These are phyloP conservation scores for Blumeria hordei DNA, from an alignment of 2,329 filamentous ascomycete species.

Conservation along the genomic window DNA sequence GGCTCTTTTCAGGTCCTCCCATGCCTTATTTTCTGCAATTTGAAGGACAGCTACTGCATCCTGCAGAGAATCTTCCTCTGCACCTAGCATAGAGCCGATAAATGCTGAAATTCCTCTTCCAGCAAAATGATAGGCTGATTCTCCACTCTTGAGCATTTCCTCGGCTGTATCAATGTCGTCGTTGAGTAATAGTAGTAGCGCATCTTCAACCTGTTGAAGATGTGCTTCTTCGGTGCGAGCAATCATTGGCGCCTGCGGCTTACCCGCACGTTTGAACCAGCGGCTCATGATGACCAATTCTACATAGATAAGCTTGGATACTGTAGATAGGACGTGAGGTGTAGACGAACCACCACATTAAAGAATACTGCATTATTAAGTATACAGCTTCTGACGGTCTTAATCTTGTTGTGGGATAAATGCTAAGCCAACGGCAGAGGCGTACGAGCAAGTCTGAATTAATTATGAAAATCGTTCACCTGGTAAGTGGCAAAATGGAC, in stretches of 20 bases:
- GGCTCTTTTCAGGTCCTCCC: constrained; percentile 51
- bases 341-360: no score
- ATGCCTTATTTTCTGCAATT: constrained; percentile 53
- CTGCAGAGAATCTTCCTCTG: constrained; percentile 77
- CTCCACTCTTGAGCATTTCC: constrained; percentile 40
- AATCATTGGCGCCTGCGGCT: constrained; percentile 8
- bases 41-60: constrained; percentile 50
- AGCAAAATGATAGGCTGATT: constrained; percentile 72
- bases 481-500: no score
- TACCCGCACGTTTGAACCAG: constrained; percentile 12
- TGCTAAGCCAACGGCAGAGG: no score
- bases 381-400: no score
- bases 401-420: no score
- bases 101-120: constrained; percentile 65
- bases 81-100: constrained; percentile 64
- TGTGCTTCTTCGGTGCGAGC: constrained; percentile 25
- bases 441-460: no score
- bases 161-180: constrained; percentile 78
- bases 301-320: not conserved
- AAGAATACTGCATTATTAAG: no score
- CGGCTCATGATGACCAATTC: constrained; percentile 10
- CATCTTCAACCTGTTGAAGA: constrained; percentile 35
- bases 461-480: no score
- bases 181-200: constrained; percentile 55
- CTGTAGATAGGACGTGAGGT: not conserved